A percentile compares a stretch with the other conserved stretches of the same genome.
Evolutionary conservation across 2,329 filamentous ascomycete species (phyloP).

Genomic region (Neonectria magnoliae): DNA sequence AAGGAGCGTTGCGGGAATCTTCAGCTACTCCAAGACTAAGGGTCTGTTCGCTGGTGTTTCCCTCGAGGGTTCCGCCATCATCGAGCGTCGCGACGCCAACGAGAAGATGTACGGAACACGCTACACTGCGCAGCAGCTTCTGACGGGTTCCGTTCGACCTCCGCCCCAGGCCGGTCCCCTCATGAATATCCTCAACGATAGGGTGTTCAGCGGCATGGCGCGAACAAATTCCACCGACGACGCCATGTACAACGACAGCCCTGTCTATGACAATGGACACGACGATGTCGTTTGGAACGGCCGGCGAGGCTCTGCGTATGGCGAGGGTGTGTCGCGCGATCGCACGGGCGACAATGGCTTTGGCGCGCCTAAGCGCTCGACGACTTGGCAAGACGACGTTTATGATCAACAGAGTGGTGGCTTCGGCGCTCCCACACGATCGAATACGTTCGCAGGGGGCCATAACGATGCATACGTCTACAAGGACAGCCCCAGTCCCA

Average conservation of each 20-base stretch:
- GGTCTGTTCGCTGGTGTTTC: constrained; percentile 96
- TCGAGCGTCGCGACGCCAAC: constrained; percentile 96
- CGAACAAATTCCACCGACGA: constrained; percentile 58
- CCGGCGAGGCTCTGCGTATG: constrained; percentile 73
- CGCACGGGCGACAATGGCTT: constrained; percentile 56
- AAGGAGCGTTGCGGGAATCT: constrained; percentile 89
- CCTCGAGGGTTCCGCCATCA: constrained; percentile 90
- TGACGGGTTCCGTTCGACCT: constrained; percentile 79
- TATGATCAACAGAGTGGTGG: constrained; percentile 66
- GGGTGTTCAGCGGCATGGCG: constrained; percentile 78
- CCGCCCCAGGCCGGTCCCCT: constrained; percentile 86
- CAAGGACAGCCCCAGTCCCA: constrained; percentile 57
- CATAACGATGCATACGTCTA: constrained; percentile 64
- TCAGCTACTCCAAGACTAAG: constrained; percentile 98
- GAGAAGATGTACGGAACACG: constrained; percentile 92
- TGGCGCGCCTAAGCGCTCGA: constrained; percentile 68
- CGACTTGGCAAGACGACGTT: constrained; percentile 79
- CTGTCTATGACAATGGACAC: constrained; percentile 84
- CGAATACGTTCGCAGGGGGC: constrained; percentile 60
- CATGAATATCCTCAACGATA: constrained; percentile 84
- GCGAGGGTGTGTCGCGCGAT: constrained; percentile 65
- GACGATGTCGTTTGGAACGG: constrained; percentile 89
- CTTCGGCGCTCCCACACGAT: constrained; percentile 55
- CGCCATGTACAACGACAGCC: constrained; percentile 91
- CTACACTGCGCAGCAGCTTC: constrained; percentile 82